These are phyloP conservation scores for Starmerella vitae DNA, from an alignment of 805 yeast genomes.

Conservation along the genomic window DNA sequence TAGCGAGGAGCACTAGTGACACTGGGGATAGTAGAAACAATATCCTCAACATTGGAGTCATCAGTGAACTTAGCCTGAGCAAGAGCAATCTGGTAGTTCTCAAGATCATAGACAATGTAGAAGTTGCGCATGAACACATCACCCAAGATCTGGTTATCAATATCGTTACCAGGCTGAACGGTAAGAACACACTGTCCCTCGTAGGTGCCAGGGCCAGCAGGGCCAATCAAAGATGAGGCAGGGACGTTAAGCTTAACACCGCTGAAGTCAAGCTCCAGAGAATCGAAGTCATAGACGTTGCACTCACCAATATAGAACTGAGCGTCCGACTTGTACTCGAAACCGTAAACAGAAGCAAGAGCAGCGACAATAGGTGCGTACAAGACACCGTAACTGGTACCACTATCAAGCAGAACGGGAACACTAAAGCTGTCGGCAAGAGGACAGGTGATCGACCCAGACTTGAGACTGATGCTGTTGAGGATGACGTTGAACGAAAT, in stretches of 20 bases:
- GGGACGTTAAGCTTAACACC: slow-evolving; percentile 41
- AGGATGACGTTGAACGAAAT: slow-evolving; percentile 13
- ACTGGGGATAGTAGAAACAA: slow-evolving; percentile 11
- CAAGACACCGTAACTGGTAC: slow-evolving; percentile 39
- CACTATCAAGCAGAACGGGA: slow-evolving; percentile 42
- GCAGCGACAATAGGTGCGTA: slow-evolving; percentile 28
- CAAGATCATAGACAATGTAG: slow-evolving; percentile 56
- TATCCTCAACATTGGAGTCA: slow-evolving; percentile 19
- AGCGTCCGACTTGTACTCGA: slow-evolving; percentile 28
- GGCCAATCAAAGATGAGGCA: slow-evolving; percentile 7
- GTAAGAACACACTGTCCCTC: slow-evolving; percentile 19
- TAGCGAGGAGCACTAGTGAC: slow-evolving; percentile 13
- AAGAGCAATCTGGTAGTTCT: slow-evolving; percentile 40
- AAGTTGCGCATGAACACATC: slow-evolving; percentile 52
- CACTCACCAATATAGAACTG: slow-evolving; percentile 31
- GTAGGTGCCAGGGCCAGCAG: neutral
- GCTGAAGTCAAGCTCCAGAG: slow-evolving; percentile 36
- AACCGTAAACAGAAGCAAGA: slow-evolving; percentile 26
- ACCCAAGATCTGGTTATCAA: slow-evolving; percentile 37
- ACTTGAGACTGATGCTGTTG: slow-evolving; percentile 7
- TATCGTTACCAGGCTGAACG: slow-evolving; percentile 22
- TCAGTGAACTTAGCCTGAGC: slow-evolving; percentile 34
- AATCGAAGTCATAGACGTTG: slow-evolving; percentile 16
- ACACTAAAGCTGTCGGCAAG: slow-evolving; percentile 21
- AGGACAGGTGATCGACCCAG: slow-evolving; percentile 5